Evolutionary conservation across 192 early-diverging fungal genomes (phyloP).

Genomic region (Linnemannia zychae): DNA sequence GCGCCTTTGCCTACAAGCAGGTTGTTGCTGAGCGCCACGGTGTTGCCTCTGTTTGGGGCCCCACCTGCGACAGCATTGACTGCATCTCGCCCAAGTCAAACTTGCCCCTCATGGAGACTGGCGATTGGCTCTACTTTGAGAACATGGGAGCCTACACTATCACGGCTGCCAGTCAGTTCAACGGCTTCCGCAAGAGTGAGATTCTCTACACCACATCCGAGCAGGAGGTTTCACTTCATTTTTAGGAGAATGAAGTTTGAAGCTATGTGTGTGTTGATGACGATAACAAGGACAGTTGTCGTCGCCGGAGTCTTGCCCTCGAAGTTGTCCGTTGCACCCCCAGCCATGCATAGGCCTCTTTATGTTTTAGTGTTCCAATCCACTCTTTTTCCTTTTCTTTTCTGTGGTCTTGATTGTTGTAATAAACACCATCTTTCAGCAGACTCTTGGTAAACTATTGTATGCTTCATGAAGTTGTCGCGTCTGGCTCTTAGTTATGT

Average conservation of each 20-base stretch:
- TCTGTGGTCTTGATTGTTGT: neutral
- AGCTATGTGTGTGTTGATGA: constrained; percentile 15
- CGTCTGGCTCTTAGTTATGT: no score
- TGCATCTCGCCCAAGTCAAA: constrained; percentile 76
- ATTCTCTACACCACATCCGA: constrained; percentile 89
- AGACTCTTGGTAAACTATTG: neutral
- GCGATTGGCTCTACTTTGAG: constrained; percentile 96
- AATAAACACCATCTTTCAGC: constrained; percentile 7
- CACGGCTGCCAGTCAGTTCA: constrained; percentile 86
- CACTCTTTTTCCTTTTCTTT: constrained; percentile 4
- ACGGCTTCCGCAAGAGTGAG: constrained; percentile 87
- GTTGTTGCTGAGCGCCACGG: constrained; percentile 59
- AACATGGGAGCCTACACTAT: constrained; percentile 98
- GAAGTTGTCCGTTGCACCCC: neutral
- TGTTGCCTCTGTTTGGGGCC: constrained; percentile 90
- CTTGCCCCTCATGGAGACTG: constrained; percentile 88
- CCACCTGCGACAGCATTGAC: constrained; percentile 98
- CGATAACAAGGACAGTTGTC: constrained; percentile 53
- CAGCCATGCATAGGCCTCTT: constrained; percentile 5
- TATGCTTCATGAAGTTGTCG: neutral
- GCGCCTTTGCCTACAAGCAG: constrained; percentile 40
- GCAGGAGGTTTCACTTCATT: constrained; percentile 46
- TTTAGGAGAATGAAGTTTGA: constrained; percentile 23
- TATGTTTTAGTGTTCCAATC: neutral
- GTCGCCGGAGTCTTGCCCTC: constrained; percentile 1